Conservation (phyloP, 352 stramenopile genomes). For the Phytophthora niederhauseri region DNA sequence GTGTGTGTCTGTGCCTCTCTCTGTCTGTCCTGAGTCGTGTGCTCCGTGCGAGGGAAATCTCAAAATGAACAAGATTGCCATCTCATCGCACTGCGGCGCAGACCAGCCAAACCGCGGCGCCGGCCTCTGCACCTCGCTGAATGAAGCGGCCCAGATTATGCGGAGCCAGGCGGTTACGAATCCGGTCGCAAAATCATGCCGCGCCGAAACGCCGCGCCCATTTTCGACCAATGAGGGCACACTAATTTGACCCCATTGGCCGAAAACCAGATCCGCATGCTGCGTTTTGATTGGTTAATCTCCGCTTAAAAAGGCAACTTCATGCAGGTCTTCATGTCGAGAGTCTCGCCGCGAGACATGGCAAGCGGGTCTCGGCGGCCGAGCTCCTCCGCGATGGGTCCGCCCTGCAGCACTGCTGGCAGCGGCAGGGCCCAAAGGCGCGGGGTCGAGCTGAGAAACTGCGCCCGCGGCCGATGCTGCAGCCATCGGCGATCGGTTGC, state of each 20-base stretch:
- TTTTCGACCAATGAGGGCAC: neutral
- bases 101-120: neutral
- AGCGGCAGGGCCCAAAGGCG: slow-evolving; percentile 4
- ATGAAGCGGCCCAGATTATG: slow-evolving; percentile 22
- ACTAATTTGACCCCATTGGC: neutral
- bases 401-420: no score
- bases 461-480: neutral
- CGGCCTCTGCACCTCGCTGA: neutral
- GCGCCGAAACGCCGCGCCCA: neutral
- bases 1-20: no score
- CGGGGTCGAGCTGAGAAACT: slow-evolving; percentile 11
- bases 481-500: no score
- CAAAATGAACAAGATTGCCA: slow-evolving; percentile 22
- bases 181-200: slow-evolving; percentile 6
- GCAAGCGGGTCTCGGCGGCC: slow-evolving; percentile 12
- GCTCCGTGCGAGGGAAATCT: slow-evolving; percentile 8
- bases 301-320: slow-evolving; percentile 22
- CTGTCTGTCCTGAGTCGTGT: slow-evolving; percentile 12
- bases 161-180: slow-evolving; percentile 25
- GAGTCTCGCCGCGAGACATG: slow-evolving; percentile 38
- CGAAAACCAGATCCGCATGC: neutral
- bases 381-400: slow-evolving; percentile 11
- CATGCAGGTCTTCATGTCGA: slow-evolving; percentile 18
- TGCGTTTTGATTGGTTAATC: neutral
- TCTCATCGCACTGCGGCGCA: neutral